Conservation (phyloP, 768 basidiomycete genomes). For the Boletus speciosus region DNA sequence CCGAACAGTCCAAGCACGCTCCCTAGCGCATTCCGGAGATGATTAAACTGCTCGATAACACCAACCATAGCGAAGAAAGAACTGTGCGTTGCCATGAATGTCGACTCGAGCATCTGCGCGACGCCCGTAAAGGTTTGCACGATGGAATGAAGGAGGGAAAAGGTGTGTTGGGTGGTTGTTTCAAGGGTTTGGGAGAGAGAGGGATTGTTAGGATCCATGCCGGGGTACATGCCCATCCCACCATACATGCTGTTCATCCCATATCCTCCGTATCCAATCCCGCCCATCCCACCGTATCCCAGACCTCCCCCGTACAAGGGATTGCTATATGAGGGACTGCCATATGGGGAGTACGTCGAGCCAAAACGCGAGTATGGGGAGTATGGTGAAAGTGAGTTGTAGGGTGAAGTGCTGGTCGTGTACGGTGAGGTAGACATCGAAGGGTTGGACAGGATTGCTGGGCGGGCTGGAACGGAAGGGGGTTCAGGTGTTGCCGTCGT, state of each 20-base stretch:
- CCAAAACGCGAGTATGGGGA: conserved; percentile 38
- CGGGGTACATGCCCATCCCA: conserved; percentile 36
- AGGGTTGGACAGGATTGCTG: conserved; percentile 46
- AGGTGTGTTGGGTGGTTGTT: conserved; percentile 86
- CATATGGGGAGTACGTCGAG: conserved; percentile 30
- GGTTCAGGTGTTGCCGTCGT: conserved; percentile 26
- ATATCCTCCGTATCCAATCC: conserved; percentile 42
- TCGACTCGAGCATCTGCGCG: conserved; percentile 95
- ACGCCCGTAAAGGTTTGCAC: conserved; percentile 94
- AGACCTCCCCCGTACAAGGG: conserved; percentile 31
- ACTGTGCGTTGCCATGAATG: conserved; percentile 96
- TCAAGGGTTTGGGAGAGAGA: conserved; percentile 87
- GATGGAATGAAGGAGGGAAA: conserved; percentile 88
- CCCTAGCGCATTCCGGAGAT: conserved; percentile 87
- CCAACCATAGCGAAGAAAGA: conserved; percentile 96
- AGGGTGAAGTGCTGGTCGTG: conserved; percentile 37
- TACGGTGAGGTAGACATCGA: conserved; percentile 36
- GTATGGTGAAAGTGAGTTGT: conserved; percentile 48
- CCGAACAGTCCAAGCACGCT: conserved; percentile 93
- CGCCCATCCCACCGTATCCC: conserved; percentile 44
- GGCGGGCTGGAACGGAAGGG: conserved; percentile 60
- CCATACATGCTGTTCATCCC: conserved; percentile 51
- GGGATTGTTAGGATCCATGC: conserved; percentile 50
- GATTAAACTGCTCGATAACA: conserved; percentile 92
- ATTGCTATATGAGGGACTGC: conserved; percentile 18